Evolutionary conservation across 768 basidiomycete species (phyloP).

Genomic region (Macrocybe gigantea): DNA sequence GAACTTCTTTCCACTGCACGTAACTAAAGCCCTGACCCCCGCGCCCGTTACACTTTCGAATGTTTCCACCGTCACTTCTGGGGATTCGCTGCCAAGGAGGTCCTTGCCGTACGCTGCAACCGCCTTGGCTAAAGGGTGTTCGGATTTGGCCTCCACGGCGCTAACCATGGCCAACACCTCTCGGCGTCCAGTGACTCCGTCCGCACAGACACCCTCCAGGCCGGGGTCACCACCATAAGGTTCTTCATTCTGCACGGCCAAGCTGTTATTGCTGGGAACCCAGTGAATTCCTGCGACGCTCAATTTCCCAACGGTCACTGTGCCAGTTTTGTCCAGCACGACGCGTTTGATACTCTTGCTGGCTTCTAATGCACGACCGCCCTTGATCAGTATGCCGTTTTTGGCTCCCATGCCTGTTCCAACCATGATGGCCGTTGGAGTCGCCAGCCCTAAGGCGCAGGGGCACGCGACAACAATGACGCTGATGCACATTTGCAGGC

Average conservation of each 20-base stretch:
- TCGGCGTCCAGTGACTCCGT: constrained; percentile 54
- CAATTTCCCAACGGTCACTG: constrained; percentile 93
- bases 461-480: constrained; percentile 98
- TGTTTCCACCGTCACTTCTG: constrained; percentile 51
- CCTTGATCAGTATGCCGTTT: constrained; percentile 98
- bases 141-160: constrained; percentile 85
- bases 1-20: constrained; percentile 44
- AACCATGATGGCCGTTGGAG: constrained; percentile 99
- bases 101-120: constrained; percentile 80
- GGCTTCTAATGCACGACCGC: constrained; percentile 90
- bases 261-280: constrained; percentile 37
- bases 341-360: constrained; percentile 78
- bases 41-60: constrained; percentile 91
- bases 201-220: constrained; percentile 45
- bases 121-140: constrained; percentile 95
- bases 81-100: constrained; percentile 38
- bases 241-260: constrained; percentile 23
- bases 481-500: constrained; percentile 94
- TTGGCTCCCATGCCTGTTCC: constrained; percentile 95
- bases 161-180: constrained; percentile 76
- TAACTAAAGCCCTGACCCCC: constrained; percentile 72
- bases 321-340: constrained; percentile 96
- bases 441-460: constrained; percentile 92
- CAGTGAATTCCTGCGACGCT: constrained; percentile 73
- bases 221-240: constrained; percentile 37